These are phyloP conservation scores for Coniochaeta ligniaria DNA, from an alignment of 2,329 filamentous ascomycete genomes.

Conservation along the genomic window DNA sequence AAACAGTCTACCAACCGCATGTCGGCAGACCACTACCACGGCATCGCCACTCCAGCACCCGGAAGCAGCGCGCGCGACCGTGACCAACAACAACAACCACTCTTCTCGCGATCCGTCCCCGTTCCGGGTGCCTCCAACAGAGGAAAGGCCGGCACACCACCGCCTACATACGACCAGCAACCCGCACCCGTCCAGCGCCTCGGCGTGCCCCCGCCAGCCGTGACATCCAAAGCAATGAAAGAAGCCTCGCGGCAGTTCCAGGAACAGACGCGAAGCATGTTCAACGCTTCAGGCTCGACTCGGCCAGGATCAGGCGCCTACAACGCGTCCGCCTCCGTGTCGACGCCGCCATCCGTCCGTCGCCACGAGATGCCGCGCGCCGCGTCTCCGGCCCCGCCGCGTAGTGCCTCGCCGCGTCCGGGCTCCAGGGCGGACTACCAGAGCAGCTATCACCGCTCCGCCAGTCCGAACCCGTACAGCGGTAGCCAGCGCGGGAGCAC, in stretches of 20 bases:
- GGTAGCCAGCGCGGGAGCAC: conserved; percentile 22
- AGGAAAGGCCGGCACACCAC: conserved; percentile 55
- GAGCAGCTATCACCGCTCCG: conserved; percentile 19
- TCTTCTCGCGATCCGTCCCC: conserved; percentile 34
- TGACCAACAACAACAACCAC: conserved; percentile 5
- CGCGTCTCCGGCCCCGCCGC: conserved; percentile 61
- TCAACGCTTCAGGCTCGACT: conserved; percentile 30
- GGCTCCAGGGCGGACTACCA: conserved; percentile 40
- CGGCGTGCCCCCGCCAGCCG: conserved; percentile 83
- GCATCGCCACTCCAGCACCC: conserved; percentile 76
- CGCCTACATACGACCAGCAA: conserved; percentile 76
- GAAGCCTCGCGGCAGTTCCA: conserved; percentile 87
- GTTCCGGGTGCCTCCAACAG: conserved; percentile 42
- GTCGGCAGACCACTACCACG: conserved; percentile 92
- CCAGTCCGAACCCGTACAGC: conserved; percentile 54
- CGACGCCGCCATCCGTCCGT: conserved; percentile 45
- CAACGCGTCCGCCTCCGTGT: conserved; percentile 26
- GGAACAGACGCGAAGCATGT: conserved; percentile 75
- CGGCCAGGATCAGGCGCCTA: conserved; percentile 28
- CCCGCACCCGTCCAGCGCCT: conserved; percentile 64
- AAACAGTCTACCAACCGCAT: conserved; percentile 79
- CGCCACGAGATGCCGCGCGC: conserved; percentile 53
- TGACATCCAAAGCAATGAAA: conserved; percentile 92
- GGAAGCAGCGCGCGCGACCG: conserved; percentile 18
- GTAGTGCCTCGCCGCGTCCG: conserved; percentile 57